These are phyloP conservation scores for Beta vulgaris DNA, from an alignment of 148 eudicot genomes.

Conservation along the genomic window DNA sequence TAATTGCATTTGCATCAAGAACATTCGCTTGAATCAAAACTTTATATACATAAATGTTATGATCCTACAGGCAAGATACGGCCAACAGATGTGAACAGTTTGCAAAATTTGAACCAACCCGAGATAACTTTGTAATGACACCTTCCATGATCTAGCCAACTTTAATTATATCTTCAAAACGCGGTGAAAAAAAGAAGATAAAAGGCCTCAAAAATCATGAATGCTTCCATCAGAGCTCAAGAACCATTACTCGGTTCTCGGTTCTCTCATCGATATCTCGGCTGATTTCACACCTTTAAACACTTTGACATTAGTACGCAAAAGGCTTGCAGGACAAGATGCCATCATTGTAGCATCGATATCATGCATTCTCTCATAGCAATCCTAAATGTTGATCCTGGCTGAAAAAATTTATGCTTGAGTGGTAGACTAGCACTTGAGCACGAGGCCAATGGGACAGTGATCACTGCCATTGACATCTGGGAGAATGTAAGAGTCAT, in stretches of 20 bases:
- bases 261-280: no score
- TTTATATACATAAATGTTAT: no score
- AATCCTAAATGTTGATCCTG: background rate
- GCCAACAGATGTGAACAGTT: background rate
- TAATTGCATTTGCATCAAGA: no score
- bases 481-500: slow-evolving; percentile 88
- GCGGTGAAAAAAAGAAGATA: no score
- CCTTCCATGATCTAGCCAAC: background rate
- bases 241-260: background rate
- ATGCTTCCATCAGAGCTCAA: background rate
- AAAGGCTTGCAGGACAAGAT: background rate
- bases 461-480: slow-evolving; percentile 94
- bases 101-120: background rate
- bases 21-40: no score
- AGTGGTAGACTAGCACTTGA: slow-evolving; percentile 40
- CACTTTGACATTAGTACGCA: background rate
- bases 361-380: background rate
- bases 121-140: background rate
- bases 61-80: background rate
- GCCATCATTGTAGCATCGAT: background rate
- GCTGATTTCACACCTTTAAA: background rate
- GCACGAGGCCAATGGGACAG: slow-evolving; percentile 84
- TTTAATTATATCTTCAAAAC: no score
- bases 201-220: background rate
- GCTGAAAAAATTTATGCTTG: background rate